A percentile compares a stretch with the other conserved stretches of the same genome.
Evolutionary conservation across 768 basidiomycete genomes (phyloP).

Genomic region (Lactarius trivialis): DNA sequence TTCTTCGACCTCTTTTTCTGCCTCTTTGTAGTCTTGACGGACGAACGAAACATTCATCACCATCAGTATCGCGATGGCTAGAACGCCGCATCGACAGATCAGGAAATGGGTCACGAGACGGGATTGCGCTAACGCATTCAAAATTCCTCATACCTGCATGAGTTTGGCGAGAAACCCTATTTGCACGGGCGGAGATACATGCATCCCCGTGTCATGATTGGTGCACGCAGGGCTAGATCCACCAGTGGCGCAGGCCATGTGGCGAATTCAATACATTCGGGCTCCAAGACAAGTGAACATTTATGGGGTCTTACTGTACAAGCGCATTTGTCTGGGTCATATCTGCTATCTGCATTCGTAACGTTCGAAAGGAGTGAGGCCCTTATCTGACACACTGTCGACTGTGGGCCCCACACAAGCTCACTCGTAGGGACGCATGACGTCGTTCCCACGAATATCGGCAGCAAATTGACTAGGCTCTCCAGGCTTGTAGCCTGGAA

Average conservation of each 20-base stretch:
- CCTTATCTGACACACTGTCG: background rate
- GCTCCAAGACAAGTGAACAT: background rate
- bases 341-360: background rate
- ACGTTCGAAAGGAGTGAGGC: background rate
- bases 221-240: background rate
- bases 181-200: background rate
- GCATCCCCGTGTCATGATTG: background rate
- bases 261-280: background rate
- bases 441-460: constrained; percentile 39
- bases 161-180: background rate
- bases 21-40: constrained; percentile 1
- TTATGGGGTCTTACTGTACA: background rate
- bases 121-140: constrained; percentile 6
- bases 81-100: background rate
- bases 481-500: constrained; percentile 39
- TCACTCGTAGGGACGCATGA: constrained; percentile 39
- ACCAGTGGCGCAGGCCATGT: constrained; percentile 9
- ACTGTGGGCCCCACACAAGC: background rate
- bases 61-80: background rate
- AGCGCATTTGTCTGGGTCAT: background rate
- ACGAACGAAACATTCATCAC: background rate
- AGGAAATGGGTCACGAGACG: background rate
- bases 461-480: constrained; percentile 42
- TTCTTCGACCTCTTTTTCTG: background rate
- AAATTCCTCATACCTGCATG: background rate